Percentiles rank a stretch among this genome's conserved stretches.
phyloP scores from a whole-genome alignment of 768 basidiomycete genomes.

The Mycena galopus region DNA sequence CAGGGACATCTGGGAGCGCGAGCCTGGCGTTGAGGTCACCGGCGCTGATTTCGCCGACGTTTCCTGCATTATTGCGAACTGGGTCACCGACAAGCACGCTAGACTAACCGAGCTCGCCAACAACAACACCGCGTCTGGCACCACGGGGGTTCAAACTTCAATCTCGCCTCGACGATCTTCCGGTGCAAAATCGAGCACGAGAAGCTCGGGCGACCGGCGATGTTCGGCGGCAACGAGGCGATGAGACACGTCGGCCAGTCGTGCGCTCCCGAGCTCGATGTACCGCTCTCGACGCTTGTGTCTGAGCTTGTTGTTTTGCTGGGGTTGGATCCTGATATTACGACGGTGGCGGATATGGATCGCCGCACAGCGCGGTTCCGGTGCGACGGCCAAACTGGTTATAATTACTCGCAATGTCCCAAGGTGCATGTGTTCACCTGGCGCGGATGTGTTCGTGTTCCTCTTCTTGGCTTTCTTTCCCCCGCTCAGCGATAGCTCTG shows the following conservation, averaged over 20 bases:
- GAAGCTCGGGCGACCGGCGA: too few species aligned
- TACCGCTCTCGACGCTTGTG: too few species aligned
- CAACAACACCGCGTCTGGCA: neutral
- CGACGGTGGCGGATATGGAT: conserved; percentile 15
- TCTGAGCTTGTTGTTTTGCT: neutral
- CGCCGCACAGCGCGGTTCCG: neutral
- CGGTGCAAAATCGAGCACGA: too few species aligned
- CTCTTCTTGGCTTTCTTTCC: neutral
- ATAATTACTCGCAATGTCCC: neutral
- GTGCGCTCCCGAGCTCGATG: too few species aligned
- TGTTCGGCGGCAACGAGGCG: too few species aligned
- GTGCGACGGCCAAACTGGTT: neutral
- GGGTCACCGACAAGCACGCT: neutral
- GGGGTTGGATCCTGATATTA: neutral
- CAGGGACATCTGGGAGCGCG: too few species aligned
- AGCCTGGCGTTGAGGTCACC: too few species aligned
- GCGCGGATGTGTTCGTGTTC: conserved; percentile 10
- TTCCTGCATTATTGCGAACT: too few species aligned
- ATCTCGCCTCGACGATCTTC: too few species aligned
- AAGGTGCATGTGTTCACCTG: conserved; percentile 12
- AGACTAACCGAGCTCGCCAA: neutral
- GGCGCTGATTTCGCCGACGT: too few species aligned
- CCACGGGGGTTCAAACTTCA: neutral
- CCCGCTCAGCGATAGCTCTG: neutral
- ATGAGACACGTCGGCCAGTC: too few species aligned